Conservation (phyloP, 1,284 basidiomycete genomes). For the Moesziomyces sp. region DNA sequence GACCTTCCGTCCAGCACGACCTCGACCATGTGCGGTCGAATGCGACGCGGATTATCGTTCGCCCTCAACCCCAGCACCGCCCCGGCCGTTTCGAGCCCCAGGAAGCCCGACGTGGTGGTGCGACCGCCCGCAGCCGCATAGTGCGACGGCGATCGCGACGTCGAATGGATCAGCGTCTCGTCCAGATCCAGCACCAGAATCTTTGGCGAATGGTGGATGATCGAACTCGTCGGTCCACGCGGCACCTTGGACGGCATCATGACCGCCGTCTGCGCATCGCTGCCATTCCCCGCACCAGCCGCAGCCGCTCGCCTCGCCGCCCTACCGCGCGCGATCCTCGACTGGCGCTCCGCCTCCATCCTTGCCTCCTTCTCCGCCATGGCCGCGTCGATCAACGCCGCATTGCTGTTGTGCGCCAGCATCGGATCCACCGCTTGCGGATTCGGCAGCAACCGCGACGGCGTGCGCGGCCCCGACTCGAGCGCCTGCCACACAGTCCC, state of each 20-base stretch:
- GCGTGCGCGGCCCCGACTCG: constrained; percentile 17
- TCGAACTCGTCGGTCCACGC: constrained; percentile 33
- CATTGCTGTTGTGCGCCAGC: constrained; percentile 46
- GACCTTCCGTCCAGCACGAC: constrained; percentile 88
- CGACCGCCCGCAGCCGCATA: constrained; percentile 21
- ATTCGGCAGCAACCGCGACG: constrained; percentile 49
- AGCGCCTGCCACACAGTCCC: constrained; percentile 24
- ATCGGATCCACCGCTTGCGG: constrained; percentile 57
- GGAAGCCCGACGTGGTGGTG: constrained; percentile 39
- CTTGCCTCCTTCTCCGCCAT: constrained; percentile 43
- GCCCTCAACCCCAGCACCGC: constrained; percentile 59
- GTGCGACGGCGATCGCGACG: constrained; percentile 76
- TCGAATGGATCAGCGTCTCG: constrained; percentile 97
- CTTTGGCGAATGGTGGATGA: constrained; percentile 66
- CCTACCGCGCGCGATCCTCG: constrained; percentile 27
- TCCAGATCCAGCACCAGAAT: constrained; percentile 82
- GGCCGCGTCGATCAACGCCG: constrained; percentile 23
- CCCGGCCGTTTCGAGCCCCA: constrained; percentile 59
- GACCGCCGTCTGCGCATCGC: neutral
- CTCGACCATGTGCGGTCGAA: constrained; percentile 90
- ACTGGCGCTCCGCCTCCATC: constrained; percentile 40
- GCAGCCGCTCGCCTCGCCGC: constrained; percentile 31
- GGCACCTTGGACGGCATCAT: constrained; percentile 20
- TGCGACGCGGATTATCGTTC: constrained; percentile 63
- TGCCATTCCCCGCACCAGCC: neutral